These are phyloP conservation scores for Fusarium tuaranense DNA, from an alignment of 2,329 filamentous ascomycete species.

Conservation along the genomic window DNA sequence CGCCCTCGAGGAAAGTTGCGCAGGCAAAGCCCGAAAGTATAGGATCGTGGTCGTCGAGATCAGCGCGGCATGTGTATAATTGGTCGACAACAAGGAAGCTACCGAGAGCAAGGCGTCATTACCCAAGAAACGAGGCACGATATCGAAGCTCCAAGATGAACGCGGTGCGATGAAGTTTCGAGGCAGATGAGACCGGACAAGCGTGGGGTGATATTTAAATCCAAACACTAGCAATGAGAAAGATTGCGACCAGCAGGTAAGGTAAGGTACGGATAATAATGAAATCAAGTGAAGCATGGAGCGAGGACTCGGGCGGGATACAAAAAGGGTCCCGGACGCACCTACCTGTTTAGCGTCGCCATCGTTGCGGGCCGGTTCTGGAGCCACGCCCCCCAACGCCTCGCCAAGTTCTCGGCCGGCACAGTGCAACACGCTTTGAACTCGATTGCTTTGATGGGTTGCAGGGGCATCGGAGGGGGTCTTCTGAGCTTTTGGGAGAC, in stretches of 20 bases:
- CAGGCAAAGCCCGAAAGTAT: constrained; percentile 1
- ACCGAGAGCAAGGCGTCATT: constrained; percentile 8
- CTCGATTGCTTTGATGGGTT: background rate
- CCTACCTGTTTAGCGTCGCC: constrained; percentile 26
- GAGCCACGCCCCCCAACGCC: constrained; percentile 22
- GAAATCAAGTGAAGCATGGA: background rate
- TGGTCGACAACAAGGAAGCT: background rate
- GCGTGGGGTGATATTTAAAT: constrained; percentile 14
- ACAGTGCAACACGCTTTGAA: constrained; percentile 8
- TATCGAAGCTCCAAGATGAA: constrained; percentile 1
- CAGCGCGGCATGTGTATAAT: constrained; percentile 10
- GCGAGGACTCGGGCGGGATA: constrained; percentile 36
- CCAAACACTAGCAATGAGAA: constrained; percentile 9
- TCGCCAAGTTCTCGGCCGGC: constrained; percentile 2
- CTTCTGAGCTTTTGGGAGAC: background rate
- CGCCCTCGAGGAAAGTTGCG: constrained; percentile 13
- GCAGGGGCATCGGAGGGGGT: constrained; percentile 5
- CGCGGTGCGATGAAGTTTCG: background rate
- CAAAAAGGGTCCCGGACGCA: constrained; percentile 40
- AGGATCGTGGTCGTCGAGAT: constrained; percentile 10
- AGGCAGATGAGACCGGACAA: background rate
- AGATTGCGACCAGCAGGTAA: constrained; percentile 19
- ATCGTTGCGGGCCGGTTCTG: constrained; percentile 25
- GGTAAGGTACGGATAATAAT: constrained; percentile 8
- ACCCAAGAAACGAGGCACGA: background rate